These are phyloP conservation scores for Arctium minus DNA, from an alignment of 129 eudicot genomes.

Conservation along the genomic window DNA sequence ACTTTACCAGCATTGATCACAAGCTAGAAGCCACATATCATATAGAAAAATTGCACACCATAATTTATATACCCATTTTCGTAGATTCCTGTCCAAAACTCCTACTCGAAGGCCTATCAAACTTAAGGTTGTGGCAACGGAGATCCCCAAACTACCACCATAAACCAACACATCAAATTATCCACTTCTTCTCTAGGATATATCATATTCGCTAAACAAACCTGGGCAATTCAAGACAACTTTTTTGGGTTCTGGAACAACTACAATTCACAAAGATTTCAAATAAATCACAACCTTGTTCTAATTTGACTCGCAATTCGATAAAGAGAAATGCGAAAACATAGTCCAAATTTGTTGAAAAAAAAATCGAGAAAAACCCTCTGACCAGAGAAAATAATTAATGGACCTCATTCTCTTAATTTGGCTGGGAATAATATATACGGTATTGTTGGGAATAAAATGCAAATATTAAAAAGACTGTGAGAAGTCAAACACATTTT, in stretches of 20 bases:
- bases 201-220: conserved; percentile 41
- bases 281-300: not conserved
- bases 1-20: too few species aligned
- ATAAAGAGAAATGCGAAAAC: not conserved
- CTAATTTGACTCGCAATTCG: not conserved
- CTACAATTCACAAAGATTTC: conserved; percentile 30
- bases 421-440: too few species aligned
- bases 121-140: conserved; percentile 77
- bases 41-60: not conserved
- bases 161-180: too few species aligned
- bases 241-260: conserved; percentile 54
- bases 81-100: conserved; percentile 64
- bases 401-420: too few species aligned
- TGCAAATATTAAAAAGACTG: too few species aligned
- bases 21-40: not conserved
- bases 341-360: not conserved
- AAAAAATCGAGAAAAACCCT: conserved; percentile 26
- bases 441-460: too few species aligned
- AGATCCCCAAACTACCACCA: conserved; percentile 50
- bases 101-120: conserved; percentile 82
- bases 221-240: conserved; percentile 58
- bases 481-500: too few species aligned
- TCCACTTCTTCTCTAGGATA: too few species aligned
- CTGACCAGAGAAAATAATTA: conserved; percentile 48
- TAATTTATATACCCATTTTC: conserved; percentile 61